phyloP scores from a whole-genome alignment of 441 rosid genomes.

The Metrosideros polymorpha region DNA sequence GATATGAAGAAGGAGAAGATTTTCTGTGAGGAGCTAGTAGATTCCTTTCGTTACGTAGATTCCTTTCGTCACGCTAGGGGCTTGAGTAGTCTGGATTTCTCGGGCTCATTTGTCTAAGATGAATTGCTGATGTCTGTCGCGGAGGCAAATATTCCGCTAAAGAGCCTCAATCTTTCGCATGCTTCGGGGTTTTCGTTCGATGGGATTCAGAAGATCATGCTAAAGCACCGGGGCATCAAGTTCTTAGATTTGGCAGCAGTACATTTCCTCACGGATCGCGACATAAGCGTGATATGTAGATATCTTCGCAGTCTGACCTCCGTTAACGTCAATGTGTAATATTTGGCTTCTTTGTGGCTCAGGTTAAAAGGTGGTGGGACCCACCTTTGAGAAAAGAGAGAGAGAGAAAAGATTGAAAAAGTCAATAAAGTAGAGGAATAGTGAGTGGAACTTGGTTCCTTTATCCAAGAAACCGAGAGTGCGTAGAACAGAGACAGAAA shows the following conservation, averaged over 20 bases:
- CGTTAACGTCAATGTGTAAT: conserved; percentile 45
- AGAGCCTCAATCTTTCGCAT: conserved; percentile 34
- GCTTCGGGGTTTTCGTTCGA: conserved; percentile 32
- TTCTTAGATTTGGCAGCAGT: conserved; percentile 56
- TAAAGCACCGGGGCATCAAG: conserved; percentile 26
- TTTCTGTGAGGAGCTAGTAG: conserved; percentile 18
- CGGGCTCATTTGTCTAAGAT: conserved; percentile 43
- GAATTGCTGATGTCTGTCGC: conserved; percentile 41
- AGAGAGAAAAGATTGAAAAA: too few relatives aligned
- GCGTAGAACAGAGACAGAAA: too few relatives aligned
- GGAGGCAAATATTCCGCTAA: conserved; percentile 43
- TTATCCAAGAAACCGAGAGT: too few relatives aligned
- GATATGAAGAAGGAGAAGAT: conserved; percentile 18
- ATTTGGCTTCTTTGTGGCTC: too few relatives aligned
- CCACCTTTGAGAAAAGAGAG: too few relatives aligned
- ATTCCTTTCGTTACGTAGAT: conserved; percentile 27
- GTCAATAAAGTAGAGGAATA: too few relatives aligned
- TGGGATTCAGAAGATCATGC: conserved; percentile 33
- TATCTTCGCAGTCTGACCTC: conserved; percentile 26
- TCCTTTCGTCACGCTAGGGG: conserved; percentile 27
- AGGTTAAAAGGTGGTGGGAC: too few relatives aligned
- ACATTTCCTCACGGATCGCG: conserved; percentile 41
- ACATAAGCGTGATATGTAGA: conserved; percentile 17
- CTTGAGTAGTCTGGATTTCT: conserved; percentile 42
- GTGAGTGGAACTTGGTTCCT: too few relatives aligned